Evolutionary conservation across 768 basidiomycete species (phyloP).

Genomic region (Serendipita sp.): DNA sequence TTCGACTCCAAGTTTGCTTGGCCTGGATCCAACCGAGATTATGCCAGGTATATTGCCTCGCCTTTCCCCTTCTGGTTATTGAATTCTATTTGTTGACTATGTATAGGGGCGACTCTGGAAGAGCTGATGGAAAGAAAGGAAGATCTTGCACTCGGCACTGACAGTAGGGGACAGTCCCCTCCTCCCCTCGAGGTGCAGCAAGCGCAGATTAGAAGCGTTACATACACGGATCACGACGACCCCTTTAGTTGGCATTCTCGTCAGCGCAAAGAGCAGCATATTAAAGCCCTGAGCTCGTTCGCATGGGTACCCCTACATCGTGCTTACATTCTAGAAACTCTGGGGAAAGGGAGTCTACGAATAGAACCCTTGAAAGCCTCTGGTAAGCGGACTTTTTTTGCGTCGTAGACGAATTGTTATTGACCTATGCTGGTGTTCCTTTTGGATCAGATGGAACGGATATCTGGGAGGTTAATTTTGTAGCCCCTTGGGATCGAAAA

Average conservation of each 20-base stretch:
- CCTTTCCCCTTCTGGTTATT: neutral
- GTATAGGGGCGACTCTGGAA: constrained; percentile 35
- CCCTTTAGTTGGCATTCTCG: constrained; percentile 31
- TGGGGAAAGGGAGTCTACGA: constrained; percentile 53
- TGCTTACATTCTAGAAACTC: constrained; percentile 56
- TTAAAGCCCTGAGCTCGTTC: constrained; percentile 35
- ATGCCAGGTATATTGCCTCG: constrained; percentile 37
- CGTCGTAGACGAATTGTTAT: neutral
- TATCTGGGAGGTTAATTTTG: constrained; percentile 37
- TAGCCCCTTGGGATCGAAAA: constrained; percentile 31
- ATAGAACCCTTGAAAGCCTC: constrained; percentile 32
- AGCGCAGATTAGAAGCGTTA: constrained; percentile 30
- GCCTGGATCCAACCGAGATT: constrained; percentile 56
- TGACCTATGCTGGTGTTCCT: neutral
- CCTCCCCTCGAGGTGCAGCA: constrained; percentile 21
- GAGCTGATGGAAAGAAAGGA: constrained; percentile 29
- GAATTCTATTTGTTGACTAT: neutral
- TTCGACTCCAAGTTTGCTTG: constrained; percentile 70
- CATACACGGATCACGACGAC: constrained; percentile 61
- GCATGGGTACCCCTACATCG: constrained; percentile 68
- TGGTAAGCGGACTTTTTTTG: constrained; percentile 5
- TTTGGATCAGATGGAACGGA: constrained; percentile 11
- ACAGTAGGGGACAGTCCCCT: constrained; percentile 26
- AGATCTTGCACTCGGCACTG: constrained; percentile 9
- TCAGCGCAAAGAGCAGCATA: constrained; percentile 36